Conservation (phyloP, 192 early-diverging fungal genomes). For the Coemansia sp. region DNA sequence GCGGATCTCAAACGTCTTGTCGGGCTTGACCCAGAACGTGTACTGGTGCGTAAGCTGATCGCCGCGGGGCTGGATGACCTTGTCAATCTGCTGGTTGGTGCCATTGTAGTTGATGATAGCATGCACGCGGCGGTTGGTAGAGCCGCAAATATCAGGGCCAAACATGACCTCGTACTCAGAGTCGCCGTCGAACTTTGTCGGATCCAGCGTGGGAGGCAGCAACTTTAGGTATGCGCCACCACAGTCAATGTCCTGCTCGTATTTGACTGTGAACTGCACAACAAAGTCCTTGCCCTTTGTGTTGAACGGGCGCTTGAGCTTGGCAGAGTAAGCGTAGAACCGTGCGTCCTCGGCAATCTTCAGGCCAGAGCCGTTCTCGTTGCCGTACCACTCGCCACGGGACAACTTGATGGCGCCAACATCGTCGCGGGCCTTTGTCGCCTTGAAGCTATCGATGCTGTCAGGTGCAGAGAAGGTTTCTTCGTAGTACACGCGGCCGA, state of each 20-base stretch:
- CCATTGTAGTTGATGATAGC: constrained; percentile 95
- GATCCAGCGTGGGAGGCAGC: constrained; percentile 77
- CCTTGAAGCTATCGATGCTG: constrained; percentile 67
- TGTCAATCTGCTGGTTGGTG: constrained; percentile 81
- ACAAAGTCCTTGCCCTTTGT: constrained; percentile 83
- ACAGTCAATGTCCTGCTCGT: constrained; percentile 88
- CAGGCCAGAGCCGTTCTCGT: constrained; percentile 70
- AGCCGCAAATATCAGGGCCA: constrained; percentile 92
- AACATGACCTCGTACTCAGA: constrained; percentile 81
- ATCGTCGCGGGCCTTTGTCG: constrained; percentile 63
- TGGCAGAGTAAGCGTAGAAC: constrained; percentile 83
- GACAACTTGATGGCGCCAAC: constrained; percentile 73
- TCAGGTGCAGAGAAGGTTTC: constrained; percentile 75
- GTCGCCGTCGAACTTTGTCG: constrained; percentile 79
- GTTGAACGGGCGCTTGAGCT: constrained; percentile 70
- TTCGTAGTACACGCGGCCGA: constrained; percentile 75
- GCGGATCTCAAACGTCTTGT: constrained; percentile 74
- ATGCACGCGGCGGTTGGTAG: constrained; percentile 84
- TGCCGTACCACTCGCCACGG: constrained; percentile 72
- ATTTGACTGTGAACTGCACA: constrained; percentile 89
- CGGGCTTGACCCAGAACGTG: constrained; percentile 79
- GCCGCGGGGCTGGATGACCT: constrained; percentile 64
- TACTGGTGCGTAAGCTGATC: constrained; percentile 87
- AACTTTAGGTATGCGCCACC: constrained; percentile 92
- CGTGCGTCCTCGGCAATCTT: constrained; percentile 77